These are phyloP conservation scores for Zygotorulaspora florentina DNA, from an alignment of 805 yeast genomes.

Conservation along the genomic window DNA sequence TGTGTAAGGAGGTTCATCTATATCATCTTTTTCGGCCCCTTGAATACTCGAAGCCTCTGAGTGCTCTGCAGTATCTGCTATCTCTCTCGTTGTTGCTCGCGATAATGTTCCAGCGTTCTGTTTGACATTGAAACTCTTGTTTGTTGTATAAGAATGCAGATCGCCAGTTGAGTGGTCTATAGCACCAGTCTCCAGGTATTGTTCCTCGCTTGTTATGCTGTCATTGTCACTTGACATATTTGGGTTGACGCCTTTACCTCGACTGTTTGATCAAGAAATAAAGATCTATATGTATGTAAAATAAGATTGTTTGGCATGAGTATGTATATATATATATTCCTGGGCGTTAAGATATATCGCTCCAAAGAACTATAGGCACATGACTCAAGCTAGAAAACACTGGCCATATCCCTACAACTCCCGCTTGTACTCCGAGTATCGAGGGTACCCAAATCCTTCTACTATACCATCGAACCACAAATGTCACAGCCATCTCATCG, in stretches of 20 bases:
- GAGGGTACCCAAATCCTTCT: not conserved
- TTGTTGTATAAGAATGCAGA: not conserved
- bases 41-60: slow-evolving; percentile 6
- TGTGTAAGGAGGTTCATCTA: slow-evolving; percentile 21
- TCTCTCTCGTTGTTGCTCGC: slow-evolving; percentile 22
- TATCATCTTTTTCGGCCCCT: slow-evolving; percentile 3
- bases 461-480: too few relatives aligned
- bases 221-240: not conserved
- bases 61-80: slow-evolving; percentile 6
- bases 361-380: not conserved
- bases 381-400: not conserved
- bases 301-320: not conserved
- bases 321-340: not conserved
- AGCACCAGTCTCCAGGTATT: not conserved
- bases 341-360: not conserved
- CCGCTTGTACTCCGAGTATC: not conserved
- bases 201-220: slow-evolving; percentile 5
- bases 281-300: not conserved
- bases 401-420: not conserved
- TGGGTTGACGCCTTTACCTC: not conserved
- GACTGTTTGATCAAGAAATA: not conserved
- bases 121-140: not conserved
- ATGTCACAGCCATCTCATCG: too few relatives aligned
- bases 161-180: not conserved
- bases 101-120: slow-evolving; percentile 17